Evolutionary conservation across 139 green algal genomes (phyloP).

Genomic region (Micractinium conductrix): DNA sequence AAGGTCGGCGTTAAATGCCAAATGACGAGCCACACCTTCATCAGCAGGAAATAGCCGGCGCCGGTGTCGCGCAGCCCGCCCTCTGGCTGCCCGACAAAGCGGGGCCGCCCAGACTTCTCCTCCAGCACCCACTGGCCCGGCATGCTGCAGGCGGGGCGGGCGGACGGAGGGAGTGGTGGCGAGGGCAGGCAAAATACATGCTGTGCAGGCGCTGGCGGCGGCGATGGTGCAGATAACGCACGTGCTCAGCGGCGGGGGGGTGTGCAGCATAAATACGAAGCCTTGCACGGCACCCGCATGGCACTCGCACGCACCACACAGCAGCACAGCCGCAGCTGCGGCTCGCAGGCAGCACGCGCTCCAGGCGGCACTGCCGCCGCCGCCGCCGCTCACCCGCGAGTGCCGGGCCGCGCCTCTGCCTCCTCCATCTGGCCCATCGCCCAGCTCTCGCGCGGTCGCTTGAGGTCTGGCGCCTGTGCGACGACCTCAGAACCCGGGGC

Average conservation of each 20-base stretch:
- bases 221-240: neutral
- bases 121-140: slow-evolving; percentile 31
- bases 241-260: neutral
- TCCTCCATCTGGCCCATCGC: slow-evolving; percentile 21
- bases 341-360: too few species aligned
- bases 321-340: too few species aligned
- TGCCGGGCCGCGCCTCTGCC: slow-evolving; percentile 1
- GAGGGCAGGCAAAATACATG: too few species aligned
- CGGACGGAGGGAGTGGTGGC: too few species aligned
- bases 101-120: slow-evolving; percentile 25
- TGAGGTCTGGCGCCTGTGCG: slow-evolving; percentile 1
- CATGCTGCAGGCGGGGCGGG: neutral
- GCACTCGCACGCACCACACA: too few species aligned
- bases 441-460: neutral
- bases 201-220: too few species aligned
- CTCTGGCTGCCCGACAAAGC: slow-evolving; percentile 34
- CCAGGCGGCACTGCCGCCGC: neutral
- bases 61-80: slow-evolving; percentile 29
- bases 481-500: neutral
- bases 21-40: slow-evolving; percentile 3
- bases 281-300: too few species aligned
- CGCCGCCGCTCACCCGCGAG: neutral
- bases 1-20: neutral
- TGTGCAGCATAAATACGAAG: too few species aligned
- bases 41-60: slow-evolving; percentile 48